Evolutionary conservation across 2,329 filamentous ascomycete species (phyloP).

Genomic region (Aureobasidium sp.): DNA sequence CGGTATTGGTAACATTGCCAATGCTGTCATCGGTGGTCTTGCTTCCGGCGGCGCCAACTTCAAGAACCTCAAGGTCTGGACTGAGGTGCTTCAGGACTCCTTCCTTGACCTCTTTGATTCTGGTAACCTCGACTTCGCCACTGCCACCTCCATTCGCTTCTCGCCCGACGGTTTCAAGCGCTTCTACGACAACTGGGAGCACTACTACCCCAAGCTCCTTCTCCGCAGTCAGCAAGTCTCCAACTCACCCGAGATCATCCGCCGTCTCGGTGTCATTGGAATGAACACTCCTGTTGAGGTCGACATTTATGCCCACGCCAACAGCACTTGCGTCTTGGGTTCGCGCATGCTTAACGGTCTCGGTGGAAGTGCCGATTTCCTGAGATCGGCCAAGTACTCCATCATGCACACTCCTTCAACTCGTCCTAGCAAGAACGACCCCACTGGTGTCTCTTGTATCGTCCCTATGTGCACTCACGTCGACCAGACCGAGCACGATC

Average conservation of each 20-base stretch:
- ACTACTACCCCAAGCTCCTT: constrained; percentile 73
- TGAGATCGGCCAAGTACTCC: constrained; percentile 70
- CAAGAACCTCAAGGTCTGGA: constrained; percentile 85
- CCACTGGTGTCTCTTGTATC: constrained; percentile 74
- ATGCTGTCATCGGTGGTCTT: constrained; percentile 80
- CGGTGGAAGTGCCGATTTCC: constrained; percentile 74
- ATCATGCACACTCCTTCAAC: constrained; percentile 91
- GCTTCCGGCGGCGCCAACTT: constrained; percentile 68
- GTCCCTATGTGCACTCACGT: constrained; percentile 92
- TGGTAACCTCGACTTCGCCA: constrained; percentile 81
- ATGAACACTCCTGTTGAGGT: constrained; percentile 96
- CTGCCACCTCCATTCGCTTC: constrained; percentile 83
- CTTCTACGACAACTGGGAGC: constrained; percentile 81
- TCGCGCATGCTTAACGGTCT: constrained; percentile 81
- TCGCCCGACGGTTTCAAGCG: constrained; percentile 84
- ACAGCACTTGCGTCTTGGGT: constrained; percentile 84
- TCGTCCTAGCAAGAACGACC: constrained; percentile 74
- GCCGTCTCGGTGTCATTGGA: constrained; percentile 76
- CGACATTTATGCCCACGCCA: constrained; percentile 90
- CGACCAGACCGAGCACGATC: constrained; percentile 88
- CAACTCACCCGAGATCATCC: constrained; percentile 86
- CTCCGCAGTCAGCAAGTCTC: constrained; percentile 82
- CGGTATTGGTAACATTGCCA: constrained; percentile 89
- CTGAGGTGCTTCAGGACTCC: constrained; percentile 84
- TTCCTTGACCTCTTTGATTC: constrained; percentile 91